Evolutionary conservation across 805 yeast species (phyloP).

Genomic region (Metschnikowia orientalis): DNA sequence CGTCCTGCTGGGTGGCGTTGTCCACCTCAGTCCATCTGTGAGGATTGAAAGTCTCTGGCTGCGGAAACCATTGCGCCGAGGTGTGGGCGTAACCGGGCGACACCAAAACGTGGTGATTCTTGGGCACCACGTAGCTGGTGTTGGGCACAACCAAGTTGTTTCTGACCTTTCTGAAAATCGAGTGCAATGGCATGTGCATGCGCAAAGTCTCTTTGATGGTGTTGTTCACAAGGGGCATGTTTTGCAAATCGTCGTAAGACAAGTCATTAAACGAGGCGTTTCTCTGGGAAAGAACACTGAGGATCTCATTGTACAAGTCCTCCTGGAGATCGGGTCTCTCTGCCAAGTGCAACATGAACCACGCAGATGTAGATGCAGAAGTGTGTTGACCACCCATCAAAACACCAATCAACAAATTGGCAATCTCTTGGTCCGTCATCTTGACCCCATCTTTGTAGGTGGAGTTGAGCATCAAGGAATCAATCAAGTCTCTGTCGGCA

Average conservation of each 20-base stretch:
- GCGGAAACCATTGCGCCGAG: slow-evolving; percentile 72
- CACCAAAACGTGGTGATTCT: slow-evolving; percentile 83
- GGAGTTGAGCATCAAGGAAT: slow-evolving; percentile 74
- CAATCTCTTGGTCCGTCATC: slow-evolving; percentile 94
- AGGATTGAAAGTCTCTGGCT: slow-evolving; percentile 70
- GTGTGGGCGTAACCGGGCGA: slow-evolving; percentile 91
- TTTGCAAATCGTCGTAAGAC: slow-evolving; percentile 76
- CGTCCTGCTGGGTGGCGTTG: slow-evolving; percentile 27
- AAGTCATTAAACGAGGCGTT: slow-evolving; percentile 48
- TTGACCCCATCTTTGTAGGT: slow-evolving; percentile 89
- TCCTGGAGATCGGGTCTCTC: slow-evolving; percentile 84
- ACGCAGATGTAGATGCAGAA: slow-evolving; percentile 91
- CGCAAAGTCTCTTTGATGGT: slow-evolving; percentile 90
- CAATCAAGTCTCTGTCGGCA: slow-evolving; percentile 83
- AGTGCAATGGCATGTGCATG: slow-evolving; percentile 94
- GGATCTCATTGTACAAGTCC: slow-evolving; percentile 71
- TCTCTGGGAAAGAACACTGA: slow-evolving; percentile 45
- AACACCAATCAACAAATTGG: slow-evolving; percentile 89
- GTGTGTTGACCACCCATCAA: slow-evolving; percentile 99
- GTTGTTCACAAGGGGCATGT: slow-evolving; percentile 77
- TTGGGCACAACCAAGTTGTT: slow-evolving; percentile 76
- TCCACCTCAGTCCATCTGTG: slow-evolving; percentile 66
- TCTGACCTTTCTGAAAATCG: slow-evolving; percentile 87
- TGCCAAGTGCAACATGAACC: slow-evolving; percentile 89
- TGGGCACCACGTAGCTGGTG: slow-evolving; percentile 76